Evolutionary conservation across 352 stramenopile species (phyloP).

Genomic region (Globisporangium iwayamae): DNA sequence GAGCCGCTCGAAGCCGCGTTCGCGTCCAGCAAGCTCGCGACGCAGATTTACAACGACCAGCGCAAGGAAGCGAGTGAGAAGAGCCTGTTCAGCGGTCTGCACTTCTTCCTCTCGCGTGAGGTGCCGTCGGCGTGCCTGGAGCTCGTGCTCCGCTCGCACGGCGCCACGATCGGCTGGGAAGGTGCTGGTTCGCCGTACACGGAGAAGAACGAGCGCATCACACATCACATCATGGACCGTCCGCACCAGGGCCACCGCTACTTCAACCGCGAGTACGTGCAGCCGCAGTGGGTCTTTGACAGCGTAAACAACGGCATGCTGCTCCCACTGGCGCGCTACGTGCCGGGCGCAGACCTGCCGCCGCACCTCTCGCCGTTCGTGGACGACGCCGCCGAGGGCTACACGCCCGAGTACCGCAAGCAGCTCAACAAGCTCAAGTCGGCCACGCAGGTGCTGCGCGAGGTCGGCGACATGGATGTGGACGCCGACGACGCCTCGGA

Average conservation of each 20-base stretch:
- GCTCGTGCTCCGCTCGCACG: slow-evolving; percentile 94
- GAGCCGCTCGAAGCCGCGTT: slow-evolving; percentile 91
- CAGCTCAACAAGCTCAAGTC: slow-evolving; percentile 84
- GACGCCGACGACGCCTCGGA: slow-evolving; percentile 54
- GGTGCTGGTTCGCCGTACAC: slow-evolving; percentile 89
- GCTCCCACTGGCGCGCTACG: slow-evolving; percentile 92
- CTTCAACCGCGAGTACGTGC: slow-evolving; percentile 95
- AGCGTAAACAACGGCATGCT: slow-evolving; percentile 96
- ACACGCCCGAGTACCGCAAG: slow-evolving; percentile 96
- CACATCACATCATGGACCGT: slow-evolving; percentile 96
- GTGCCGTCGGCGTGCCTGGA: slow-evolving; percentile 94
- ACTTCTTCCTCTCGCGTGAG: slow-evolving; percentile 94
- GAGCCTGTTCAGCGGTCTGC: slow-evolving; percentile 77
- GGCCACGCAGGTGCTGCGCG: slow-evolving; percentile 65
- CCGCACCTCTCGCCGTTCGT: slow-evolving; percentile 95
- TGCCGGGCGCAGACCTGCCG: slow-evolving; percentile 90
- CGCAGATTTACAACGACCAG: slow-evolving; percentile 73
- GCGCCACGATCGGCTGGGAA: slow-evolving; percentile 95
- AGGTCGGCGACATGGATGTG: slow-evolving; percentile 38
- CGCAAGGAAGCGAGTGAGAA: slow-evolving; percentile 77
- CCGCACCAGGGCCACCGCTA: slow-evolving; percentile 88
- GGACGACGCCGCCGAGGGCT: slow-evolving; percentile 94
- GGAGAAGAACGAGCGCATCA: slow-evolving; percentile 92
- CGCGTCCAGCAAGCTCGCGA: slow-evolving; percentile 70
- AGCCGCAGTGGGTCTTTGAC: slow-evolving; percentile 99